Evolutionary conservation across 2,329 filamentous ascomycete genomes (phyloP).

Genomic region (Ophiosphaerella narmari): DNA sequence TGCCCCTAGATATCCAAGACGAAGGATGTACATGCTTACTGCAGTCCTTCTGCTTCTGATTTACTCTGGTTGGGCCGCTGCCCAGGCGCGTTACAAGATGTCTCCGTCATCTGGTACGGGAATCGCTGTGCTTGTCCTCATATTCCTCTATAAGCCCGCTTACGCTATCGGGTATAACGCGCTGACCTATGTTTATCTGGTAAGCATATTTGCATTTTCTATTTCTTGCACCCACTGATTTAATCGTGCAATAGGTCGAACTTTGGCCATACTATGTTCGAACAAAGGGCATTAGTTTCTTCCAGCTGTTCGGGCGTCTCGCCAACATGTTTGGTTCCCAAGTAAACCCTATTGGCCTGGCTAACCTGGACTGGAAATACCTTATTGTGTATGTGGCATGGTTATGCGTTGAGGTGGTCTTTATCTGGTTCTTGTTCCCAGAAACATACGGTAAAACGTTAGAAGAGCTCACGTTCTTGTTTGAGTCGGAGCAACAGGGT

Average conservation of each 20-base stretch:
- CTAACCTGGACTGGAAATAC: conserved; percentile 64
- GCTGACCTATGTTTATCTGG: conserved; percentile 60
- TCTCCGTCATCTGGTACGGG: conserved; percentile 36
- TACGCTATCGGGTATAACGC: conserved; percentile 64
- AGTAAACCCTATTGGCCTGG: conserved; percentile 67
- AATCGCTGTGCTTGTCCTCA: conserved; percentile 55
- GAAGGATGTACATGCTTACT: conserved; percentile 59
- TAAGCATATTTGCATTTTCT: conserved; percentile 49
- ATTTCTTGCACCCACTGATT: too few species aligned
- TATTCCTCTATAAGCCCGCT: conserved; percentile 57
- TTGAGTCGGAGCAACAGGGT: conserved; percentile 34
- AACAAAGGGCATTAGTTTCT: conserved; percentile 57
- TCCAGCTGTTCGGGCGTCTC: conserved; percentile 67
- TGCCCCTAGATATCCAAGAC: conserved; percentile 60
- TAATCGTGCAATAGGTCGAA: too few species aligned
- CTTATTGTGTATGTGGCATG: conserved; percentile 62
- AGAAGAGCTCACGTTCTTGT: conserved; percentile 41
- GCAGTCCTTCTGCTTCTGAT: conserved; percentile 39
- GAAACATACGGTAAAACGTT: conserved; percentile 42
- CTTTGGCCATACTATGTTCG: conserved; percentile 52
- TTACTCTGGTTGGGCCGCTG: conserved; percentile 48
- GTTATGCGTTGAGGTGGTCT: conserved; percentile 38
- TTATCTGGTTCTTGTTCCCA: conserved; percentile 44
- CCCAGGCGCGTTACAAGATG: conserved; percentile 58
- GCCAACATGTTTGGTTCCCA: conserved; percentile 65